phyloP scores from a whole-genome alignment of 306 rosid genomes.

The Trifolium fragiferum region DNA sequence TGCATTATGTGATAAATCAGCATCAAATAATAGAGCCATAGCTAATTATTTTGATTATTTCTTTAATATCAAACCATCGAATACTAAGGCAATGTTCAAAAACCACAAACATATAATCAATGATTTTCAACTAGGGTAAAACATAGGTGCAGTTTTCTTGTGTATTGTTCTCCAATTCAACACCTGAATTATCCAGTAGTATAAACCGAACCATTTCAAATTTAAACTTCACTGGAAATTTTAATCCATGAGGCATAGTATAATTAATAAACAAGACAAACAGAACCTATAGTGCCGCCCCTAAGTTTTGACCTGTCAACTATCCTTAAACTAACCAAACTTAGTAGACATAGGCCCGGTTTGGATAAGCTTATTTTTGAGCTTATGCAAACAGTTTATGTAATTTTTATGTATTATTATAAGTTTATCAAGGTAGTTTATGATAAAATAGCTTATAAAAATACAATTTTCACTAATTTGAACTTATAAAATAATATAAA shows the following conservation, averaged over 20 bases:
- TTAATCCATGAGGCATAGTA: not conserved
- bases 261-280: not conserved
- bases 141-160: not conserved
- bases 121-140: not conserved
- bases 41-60: not conserved
- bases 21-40: not conserved
- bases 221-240: not conserved
- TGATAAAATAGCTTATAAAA: no score
- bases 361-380: no score
- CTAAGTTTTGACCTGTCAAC: not conserved
- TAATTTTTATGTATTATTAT: no score
- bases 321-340: conserved; percentile 13
- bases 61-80: not conserved
- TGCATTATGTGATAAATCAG: not conserved
- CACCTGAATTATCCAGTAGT: not conserved
- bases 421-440: no score
- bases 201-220: not conserved
- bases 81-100: conserved; percentile 1
- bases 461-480: no score
- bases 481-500: no score
- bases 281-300: not conserved
- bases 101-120: not conserved
- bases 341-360: no score
- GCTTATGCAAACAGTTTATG: no score
- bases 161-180: not conserved